phyloP scores from a whole-genome alignment of 2,329 filamentous ascomycete genomes.

The Zymoseptoria passerinii region DNA sequence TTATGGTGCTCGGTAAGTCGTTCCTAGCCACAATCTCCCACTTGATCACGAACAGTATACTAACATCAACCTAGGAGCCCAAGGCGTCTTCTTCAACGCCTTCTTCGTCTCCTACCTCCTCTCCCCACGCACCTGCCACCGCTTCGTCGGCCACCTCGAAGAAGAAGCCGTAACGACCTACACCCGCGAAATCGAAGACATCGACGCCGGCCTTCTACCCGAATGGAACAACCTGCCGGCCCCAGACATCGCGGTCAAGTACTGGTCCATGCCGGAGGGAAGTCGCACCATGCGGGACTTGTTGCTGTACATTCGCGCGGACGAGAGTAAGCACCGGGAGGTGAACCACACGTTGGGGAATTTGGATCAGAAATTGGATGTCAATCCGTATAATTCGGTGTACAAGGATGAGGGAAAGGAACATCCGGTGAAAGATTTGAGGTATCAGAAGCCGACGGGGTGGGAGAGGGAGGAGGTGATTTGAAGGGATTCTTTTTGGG shows the following conservation, averaged over 20 bases:
- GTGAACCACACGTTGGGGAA: slow-evolving; percentile 95
- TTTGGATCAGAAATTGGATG: slow-evolving; percentile 73
- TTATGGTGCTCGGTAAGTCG: slow-evolving; percentile 54
- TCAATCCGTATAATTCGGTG: slow-evolving; percentile 81
- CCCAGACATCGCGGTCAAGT: slow-evolving; percentile 80
- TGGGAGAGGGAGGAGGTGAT: slow-evolving; percentile 81
- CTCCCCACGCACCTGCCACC: slow-evolving; percentile 78
- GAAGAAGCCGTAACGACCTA: slow-evolving; percentile 97
- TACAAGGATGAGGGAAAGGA: slow-evolving; percentile 62
- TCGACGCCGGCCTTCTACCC: slow-evolving; percentile 76
- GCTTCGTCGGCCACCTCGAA: slow-evolving; percentile 94
- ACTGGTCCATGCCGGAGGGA: slow-evolving; percentile 90
- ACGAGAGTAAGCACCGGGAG: slow-evolving; percentile 71
- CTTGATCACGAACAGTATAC: background rate
- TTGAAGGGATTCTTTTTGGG: slow-evolving; percentile 22
- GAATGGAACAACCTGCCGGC: slow-evolving; percentile 71
- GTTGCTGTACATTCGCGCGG: slow-evolving; percentile 79
- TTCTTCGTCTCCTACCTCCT: slow-evolving; percentile 85
- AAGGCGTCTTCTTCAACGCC: slow-evolving; percentile 94
- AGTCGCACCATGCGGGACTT: slow-evolving; percentile 76
- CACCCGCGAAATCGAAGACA: slow-evolving; percentile 75
- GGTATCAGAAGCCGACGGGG: slow-evolving; percentile 58
- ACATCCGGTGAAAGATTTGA: slow-evolving; percentile 62
- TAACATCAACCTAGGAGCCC: slow-evolving; percentile 51
- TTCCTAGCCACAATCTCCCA: background rate